phyloP scores from a whole-genome alignment of 306 rosid genomes.

The Sophora flavescens region DNA sequence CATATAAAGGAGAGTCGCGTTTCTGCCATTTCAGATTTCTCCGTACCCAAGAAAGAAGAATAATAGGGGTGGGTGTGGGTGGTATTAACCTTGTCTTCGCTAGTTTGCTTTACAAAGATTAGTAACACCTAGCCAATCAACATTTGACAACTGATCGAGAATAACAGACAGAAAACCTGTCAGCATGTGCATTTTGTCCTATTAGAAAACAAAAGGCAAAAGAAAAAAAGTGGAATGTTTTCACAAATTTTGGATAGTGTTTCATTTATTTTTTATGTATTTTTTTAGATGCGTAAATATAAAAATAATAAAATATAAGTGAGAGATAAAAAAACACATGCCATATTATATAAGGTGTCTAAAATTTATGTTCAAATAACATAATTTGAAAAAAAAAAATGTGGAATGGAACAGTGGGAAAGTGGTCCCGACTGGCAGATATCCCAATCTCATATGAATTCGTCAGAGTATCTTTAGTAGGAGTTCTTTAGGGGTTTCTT shows the following conservation, averaged over 20 bases:
- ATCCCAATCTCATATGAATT: too few species aligned
- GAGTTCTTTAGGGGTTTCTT: too few species aligned
- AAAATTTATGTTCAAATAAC: too few species aligned
- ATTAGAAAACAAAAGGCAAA: background rate
- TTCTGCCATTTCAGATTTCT: slow-evolving; percentile 53
- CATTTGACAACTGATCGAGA: slow-evolving; percentile 36
- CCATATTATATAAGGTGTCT: too few species aligned
- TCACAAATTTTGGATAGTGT: too few species aligned
- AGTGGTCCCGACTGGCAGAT: background rate
- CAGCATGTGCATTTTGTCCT: slow-evolving; percentile 55
- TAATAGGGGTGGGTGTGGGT: slow-evolving; percentile 39
- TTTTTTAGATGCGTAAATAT: too few species aligned
- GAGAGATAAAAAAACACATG: too few species aligned
- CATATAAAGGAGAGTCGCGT: slow-evolving; percentile 40
- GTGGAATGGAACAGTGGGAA: background rate
- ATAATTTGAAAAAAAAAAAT: background rate
- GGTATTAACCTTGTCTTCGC: slow-evolving; percentile 13
- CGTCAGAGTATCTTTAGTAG: too few species aligned
- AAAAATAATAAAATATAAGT: too few species aligned
- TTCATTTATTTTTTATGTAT: too few species aligned
- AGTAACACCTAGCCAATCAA: slow-evolving; percentile 20
- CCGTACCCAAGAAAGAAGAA: slow-evolving; percentile 51
- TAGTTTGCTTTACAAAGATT: slow-evolving; percentile 11
- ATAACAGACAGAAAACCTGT: background rate
- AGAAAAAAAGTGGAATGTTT: background rate